Conservation (phyloP, 345 rosid species). For the Balakata baccata region DNA sequence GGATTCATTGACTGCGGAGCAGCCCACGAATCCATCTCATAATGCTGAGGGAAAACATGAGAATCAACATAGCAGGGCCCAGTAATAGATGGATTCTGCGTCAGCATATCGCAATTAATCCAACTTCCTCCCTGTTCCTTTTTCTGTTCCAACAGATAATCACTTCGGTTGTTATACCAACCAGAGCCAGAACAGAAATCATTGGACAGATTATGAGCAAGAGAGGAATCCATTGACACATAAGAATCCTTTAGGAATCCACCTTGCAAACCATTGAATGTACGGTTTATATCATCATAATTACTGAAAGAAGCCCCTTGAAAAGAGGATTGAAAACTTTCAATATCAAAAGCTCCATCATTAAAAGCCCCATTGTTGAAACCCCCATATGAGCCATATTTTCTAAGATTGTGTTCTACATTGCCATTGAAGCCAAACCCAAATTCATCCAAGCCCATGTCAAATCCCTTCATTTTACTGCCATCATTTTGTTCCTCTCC, state of each 20-base stretch:
- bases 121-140: constrained; percentile 23
- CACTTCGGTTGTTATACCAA: constrained; percentile 29
- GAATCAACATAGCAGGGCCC: constrained; percentile 22
- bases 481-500: constrained; percentile 29
- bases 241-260: constrained; percentile 25
- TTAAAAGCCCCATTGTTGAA: constrained; percentile 16
- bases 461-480: constrained; percentile 32
- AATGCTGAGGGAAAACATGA: constrained; percentile 18
- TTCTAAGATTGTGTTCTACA: constrained; percentile 22
- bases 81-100: constrained; percentile 13
- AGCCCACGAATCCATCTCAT: constrained; percentile 18
- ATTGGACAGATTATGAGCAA: constrained; percentile 21
- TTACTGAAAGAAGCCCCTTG: constrained; percentile 23
- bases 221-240: constrained; percentile 28
- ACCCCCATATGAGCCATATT: constrained; percentile 27
- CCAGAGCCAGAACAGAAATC: constrained; percentile 17
- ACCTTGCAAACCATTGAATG: constrained; percentile 32
- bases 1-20: constrained; percentile 22
- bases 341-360: constrained; percentile 16
- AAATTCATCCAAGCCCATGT: constrained; percentile 30
- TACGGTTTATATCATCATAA: constrained; percentile 22
- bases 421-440: constrained; percentile 23
- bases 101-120: constrained; percentile 10
- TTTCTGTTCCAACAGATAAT: constrained; percentile 31
- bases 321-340: constrained; percentile 28